Percentiles rank a stretch among this genome's conserved stretches.
These are phyloP conservation scores for Yamadazyma philogaea DNA, from an alignment of 805 yeast species.

Conservation along the genomic window DNA sequence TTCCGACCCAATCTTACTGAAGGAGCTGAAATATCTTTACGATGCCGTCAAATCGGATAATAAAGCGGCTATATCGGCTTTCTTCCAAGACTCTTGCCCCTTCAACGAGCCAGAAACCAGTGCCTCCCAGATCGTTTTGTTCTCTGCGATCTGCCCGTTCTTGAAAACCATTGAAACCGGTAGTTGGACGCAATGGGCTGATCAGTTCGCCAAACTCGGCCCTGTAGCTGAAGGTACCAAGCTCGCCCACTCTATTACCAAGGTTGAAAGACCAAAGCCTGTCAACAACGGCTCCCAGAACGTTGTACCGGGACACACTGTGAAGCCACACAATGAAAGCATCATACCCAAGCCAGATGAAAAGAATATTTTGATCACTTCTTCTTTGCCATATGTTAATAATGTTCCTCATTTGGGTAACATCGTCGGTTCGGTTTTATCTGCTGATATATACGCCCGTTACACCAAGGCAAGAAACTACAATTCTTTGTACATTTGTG, in stretches of 20 bases:
- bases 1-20: slow-evolving; percentile 27
- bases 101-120: slow-evolving; percentile 26
- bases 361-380: slow-evolving; percentile 83
- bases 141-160: slow-evolving; percentile 54
- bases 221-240: slow-evolving; percentile 45
- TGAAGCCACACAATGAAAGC: slow-evolving; percentile 26
- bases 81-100: slow-evolving; percentile 17
- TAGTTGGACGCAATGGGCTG: slow-evolving; percentile 36
- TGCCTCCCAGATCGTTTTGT: slow-evolving; percentile 56
- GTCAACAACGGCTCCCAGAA: slow-evolving; percentile 39
- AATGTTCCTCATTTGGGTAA: slow-evolving; percentile 98
- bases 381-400: slow-evolving; percentile 97
- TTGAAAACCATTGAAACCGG: slow-evolving; percentile 21
- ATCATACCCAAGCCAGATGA: slow-evolving; percentile 62
- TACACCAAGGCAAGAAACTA: slow-evolving; percentile 85
- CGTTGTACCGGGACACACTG: slow-evolving; percentile 29
- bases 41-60: slow-evolving; percentile 35
- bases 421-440: slow-evolving; percentile 89
- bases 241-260: slow-evolving; percentile 45
- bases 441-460: slow-evolving; percentile 92
- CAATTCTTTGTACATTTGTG: slow-evolving; percentile 85
- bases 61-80: slow-evolving; percentile 20
- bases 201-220: slow-evolving; percentile 34
- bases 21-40: slow-evolving; percentile 47
- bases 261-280: slow-evolving; percentile 38